These are phyloP conservation scores for Pichia sp. DNA, from an alignment of 1,139 yeast genomes.

Conservation along the genomic window DNA sequence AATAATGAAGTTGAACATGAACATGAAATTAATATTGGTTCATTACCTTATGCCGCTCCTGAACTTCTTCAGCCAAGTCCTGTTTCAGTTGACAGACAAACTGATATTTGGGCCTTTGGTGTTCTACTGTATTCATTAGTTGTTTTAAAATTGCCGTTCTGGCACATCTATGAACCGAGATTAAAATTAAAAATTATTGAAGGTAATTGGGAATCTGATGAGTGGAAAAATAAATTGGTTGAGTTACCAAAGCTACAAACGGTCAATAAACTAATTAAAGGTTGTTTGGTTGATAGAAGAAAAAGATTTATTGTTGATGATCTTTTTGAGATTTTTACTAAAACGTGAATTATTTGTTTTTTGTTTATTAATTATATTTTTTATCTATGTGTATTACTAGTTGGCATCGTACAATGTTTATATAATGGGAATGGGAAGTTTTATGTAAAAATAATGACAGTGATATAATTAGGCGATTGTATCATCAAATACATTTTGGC, in stretches of 20 bases:
- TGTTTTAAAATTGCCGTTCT: conserved; percentile 73
- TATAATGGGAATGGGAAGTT: background rate
- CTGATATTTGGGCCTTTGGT: conserved; percentile 91
- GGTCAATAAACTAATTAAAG: conserved; percentile 4
- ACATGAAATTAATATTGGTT: conserved; percentile 50
- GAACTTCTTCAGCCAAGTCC: conserved; percentile 65
- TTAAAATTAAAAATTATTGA: conserved; percentile 65
- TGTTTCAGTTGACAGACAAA: conserved; percentile 56
- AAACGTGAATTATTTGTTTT: background rate
- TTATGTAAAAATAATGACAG: background rate
- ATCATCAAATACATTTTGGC: conserved; percentile 9
- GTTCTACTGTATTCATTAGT: conserved; percentile 68
- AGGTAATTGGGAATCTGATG: conserved; percentile 48
- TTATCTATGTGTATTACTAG: background rate
- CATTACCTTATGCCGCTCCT: conserved; percentile 89
- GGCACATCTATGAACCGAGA: conserved; percentile 74
- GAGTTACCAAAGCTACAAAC: background rate
- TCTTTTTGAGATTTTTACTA: background rate
- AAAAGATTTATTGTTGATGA: conserved; percentile 16
- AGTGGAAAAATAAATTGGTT: conserved; percentile 10
- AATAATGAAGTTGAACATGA: background rate
- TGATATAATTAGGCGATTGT: background rate
- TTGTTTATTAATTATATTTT: background rate
- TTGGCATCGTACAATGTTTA: background rate
- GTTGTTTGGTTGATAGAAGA: conserved; percentile 26